phyloP scores from a whole-genome alignment of 1,139 yeast genomes.

The Pneumocystis jirovecii region DNA sequence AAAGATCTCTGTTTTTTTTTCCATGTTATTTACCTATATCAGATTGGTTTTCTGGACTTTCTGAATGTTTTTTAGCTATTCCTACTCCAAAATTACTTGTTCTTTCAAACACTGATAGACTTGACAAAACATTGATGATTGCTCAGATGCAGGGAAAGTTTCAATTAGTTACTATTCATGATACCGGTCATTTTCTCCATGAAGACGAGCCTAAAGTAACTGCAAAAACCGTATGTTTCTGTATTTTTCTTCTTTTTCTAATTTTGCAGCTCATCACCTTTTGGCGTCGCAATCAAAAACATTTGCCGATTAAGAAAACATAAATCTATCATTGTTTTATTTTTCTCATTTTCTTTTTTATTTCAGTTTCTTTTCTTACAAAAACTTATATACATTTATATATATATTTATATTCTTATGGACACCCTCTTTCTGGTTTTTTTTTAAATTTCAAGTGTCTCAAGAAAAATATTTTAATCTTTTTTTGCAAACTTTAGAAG shows the following conservation, averaged over 20 bases:
- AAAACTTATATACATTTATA: neutral
- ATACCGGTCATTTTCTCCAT: constrained; percentile 80
- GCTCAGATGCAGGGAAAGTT: constrained; percentile 93
- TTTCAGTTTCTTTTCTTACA: neutral
- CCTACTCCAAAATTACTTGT: constrained; percentile 56
- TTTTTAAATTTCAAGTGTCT: too few species aligned
- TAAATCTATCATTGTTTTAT: neutral
- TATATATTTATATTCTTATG: neutral
- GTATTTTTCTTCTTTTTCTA: neutral
- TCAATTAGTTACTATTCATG: constrained; percentile 70
- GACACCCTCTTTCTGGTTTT: neutral
- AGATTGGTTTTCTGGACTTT: constrained; percentile 66
- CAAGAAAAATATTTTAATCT: neutral
- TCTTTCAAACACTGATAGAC: constrained; percentile 78
- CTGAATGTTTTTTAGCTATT: constrained; percentile 41
- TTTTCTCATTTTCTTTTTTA: neutral
- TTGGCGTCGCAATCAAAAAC: neutral
- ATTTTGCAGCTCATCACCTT: neutral
- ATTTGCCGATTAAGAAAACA: neutral
- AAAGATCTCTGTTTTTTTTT: neutral
- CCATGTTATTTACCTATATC: neutral
- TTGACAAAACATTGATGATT: constrained; percentile 70
- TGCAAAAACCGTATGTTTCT: constrained; percentile 23
- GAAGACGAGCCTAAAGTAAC: constrained; percentile 71
- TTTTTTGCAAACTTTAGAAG: neutral